Evolutionary conservation across 164 flowering plant genomes (phyloP).

Genomic region (Santalum album): DNA sequence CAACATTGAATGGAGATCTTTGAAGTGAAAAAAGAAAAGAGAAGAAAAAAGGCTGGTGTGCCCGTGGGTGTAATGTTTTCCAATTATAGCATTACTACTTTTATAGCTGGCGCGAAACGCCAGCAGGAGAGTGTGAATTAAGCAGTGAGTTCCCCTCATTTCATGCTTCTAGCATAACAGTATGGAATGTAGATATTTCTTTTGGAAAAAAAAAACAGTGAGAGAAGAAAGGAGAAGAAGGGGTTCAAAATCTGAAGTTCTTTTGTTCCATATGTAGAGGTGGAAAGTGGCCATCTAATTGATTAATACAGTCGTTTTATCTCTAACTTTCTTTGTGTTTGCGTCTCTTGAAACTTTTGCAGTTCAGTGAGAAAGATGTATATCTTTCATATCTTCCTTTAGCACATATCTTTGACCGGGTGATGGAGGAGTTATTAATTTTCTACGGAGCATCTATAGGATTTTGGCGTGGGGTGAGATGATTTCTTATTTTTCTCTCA

Average conservation of each 20-base stretch:
- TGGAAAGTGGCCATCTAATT: too few relatives aligned
- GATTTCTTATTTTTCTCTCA: background rate
- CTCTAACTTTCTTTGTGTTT: background rate
- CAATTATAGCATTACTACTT: constrained; percentile 63
- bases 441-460: constrained; percentile 81
- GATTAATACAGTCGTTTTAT: background rate
- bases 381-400: constrained; percentile 88
- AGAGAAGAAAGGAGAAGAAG: too few relatives aligned
- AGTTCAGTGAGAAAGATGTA: constrained; percentile 65
- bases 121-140: constrained; percentile 49
- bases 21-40: too few relatives aligned
- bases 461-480: constrained; percentile 96
- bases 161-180: background rate
- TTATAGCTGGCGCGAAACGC: constrained; percentile 57
- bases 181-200: too few relatives aligned
- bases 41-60: constrained; percentile 56
- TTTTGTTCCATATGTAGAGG: too few relatives aligned
- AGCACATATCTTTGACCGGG: constrained; percentile 95
- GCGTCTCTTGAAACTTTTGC: constrained; percentile 10
- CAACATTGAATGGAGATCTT: too few relatives aligned
- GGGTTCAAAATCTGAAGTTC: too few relatives aligned
- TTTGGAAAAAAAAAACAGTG: too few relatives aligned
- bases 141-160: constrained; percentile 35
- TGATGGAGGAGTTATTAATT: constrained; percentile 74
- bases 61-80: constrained; percentile 94